Percentiles rank a stretch among this genome's conserved stretches.
These are phyloP conservation scores for Myriosclerotinia curreyana DNA, from an alignment of 2,329 filamentous ascomycete genomes.

Conservation along the genomic window DNA sequence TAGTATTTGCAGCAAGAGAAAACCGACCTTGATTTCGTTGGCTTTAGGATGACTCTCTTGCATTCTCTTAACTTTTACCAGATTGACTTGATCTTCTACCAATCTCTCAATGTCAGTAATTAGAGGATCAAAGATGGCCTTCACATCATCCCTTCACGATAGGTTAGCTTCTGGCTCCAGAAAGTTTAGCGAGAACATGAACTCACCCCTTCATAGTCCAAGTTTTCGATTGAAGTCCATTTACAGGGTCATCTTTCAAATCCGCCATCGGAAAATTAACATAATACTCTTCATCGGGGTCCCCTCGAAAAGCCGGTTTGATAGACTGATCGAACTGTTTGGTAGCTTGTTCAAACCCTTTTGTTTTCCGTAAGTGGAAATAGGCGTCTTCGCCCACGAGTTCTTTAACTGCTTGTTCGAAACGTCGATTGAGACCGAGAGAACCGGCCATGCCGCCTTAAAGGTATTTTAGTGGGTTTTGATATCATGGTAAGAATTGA, in stretches of 20 bases:
- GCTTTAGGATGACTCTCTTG: conserved; percentile 44
- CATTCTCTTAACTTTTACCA: conserved; percentile 41
- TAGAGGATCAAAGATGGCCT: conserved; percentile 50
- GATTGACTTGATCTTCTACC: conserved; percentile 44
- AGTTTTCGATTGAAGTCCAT: conserved; percentile 30
- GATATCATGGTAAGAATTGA: not conserved
- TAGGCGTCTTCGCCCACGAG: conserved; percentile 34
- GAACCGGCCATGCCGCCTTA: conserved; percentile 35
- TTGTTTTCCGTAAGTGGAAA: conserved; percentile 35
- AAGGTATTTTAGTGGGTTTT: not conserved
- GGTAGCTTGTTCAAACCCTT: conserved; percentile 37
- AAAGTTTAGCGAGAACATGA: conserved; percentile 16
- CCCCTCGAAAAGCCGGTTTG: conserved; percentile 34
- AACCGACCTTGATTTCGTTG: conserved; percentile 43
- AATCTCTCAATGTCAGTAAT: conserved; percentile 43
- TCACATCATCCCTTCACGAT: conserved; percentile 48
- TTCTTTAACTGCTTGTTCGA: conserved; percentile 32
- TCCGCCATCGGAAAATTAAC: conserved; percentile 36
- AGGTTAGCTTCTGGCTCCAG: not conserved
- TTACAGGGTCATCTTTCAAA: conserved; percentile 30
- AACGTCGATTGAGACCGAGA: conserved; percentile 33
- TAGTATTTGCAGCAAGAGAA: conserved; percentile 29
- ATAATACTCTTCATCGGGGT: conserved; percentile 33
- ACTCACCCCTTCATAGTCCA: conserved; percentile 31
- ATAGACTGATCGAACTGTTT: conserved; percentile 39